Conservation (phyloP, 805 yeast species). For the Wickerhamomyces pijperi region DNA sequence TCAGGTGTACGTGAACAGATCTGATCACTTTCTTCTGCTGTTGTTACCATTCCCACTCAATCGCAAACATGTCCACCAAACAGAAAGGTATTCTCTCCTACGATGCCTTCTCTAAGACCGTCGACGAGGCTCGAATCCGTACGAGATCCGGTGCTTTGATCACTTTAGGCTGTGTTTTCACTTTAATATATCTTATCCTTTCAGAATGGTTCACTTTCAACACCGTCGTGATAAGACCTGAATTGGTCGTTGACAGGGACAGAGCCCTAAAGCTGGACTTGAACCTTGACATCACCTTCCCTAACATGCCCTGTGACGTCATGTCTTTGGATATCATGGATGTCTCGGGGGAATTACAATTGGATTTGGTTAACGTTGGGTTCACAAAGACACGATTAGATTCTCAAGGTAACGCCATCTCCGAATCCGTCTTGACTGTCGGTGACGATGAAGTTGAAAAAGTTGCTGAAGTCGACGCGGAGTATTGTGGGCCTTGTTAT, state of each 20-base stretch:
- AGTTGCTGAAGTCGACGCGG: conserved; percentile 22
- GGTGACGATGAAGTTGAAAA: conserved; percentile 24
- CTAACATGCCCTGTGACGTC: conserved; percentile 75
- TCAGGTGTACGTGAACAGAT: not conserved
- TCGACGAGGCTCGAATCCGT: conserved; percentile 82
- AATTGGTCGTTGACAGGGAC: conserved; percentile 81
- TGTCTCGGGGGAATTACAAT: conserved; percentile 72
- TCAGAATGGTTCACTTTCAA: conserved; percentile 74
- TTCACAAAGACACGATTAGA: conserved; percentile 61
- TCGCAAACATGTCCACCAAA: conserved; percentile 3
- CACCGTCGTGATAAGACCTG: conserved; percentile 60
- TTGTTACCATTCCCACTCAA: not conserved
- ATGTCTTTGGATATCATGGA: conserved; percentile 82
- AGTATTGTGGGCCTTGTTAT: conserved; percentile 84
- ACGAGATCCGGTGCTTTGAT: conserved; percentile 88
- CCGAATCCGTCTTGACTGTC: conserved; percentile 27
- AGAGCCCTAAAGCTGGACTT: conserved; percentile 65
- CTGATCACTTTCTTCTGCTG: not conserved
- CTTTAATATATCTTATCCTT: conserved; percentile 50
- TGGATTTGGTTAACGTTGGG: conserved; percentile 60
- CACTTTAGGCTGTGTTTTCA: conserved; percentile 55
- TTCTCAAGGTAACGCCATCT: conserved; percentile 36
- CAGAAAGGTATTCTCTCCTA: conserved; percentile 33
- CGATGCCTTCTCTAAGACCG: conserved; percentile 91
- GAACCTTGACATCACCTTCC: conserved; percentile 74